These are phyloP conservation scores for Plasmodium fragile DNA, from an alignment of 169 alveolate species.

Conservation along the genomic window DNA sequence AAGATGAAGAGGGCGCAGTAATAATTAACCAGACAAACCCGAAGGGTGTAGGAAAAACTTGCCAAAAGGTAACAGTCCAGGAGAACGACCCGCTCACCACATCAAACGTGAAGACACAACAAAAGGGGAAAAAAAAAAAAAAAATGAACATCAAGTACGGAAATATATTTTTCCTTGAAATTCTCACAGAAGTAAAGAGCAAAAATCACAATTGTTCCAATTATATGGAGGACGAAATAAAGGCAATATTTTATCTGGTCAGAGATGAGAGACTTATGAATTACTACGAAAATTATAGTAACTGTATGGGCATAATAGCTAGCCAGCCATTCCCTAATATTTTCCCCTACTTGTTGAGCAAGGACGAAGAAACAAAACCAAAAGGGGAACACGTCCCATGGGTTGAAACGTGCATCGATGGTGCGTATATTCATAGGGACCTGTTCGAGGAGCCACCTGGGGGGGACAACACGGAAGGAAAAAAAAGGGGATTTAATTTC, in stretches of 20 bases:
- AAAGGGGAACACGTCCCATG: background rate
- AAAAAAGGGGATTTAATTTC: background rate
- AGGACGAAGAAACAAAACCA: background rate
- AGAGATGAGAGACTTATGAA: slow-evolving; percentile 57
- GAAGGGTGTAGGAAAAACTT: background rate
- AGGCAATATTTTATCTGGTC: slow-evolving; percentile 45
- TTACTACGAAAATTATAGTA: slow-evolving; percentile 31
- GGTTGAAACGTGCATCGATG: background rate
- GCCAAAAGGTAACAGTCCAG: background rate
- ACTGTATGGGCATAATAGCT: slow-evolving; percentile 67
- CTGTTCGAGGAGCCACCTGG: background rate
- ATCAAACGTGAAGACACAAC: background rate
- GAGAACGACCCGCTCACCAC: background rate
- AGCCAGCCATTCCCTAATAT: slow-evolving; percentile 39
- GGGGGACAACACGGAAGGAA: background rate
- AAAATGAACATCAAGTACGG: slow-evolving; percentile 66
- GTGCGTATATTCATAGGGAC: background rate
- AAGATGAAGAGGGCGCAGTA: background rate
- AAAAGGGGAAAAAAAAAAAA: slow-evolving; percentile 20
- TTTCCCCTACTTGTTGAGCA: background rate
- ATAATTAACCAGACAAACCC: background rate
- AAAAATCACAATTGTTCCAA: slow-evolving; percentile 27
- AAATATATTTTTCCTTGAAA: slow-evolving; percentile 50
- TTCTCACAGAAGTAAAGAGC: slow-evolving; percentile 39
- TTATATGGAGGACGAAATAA: slow-evolving; percentile 39